Base-by-base conservation (phyloP, 192 early-diverging fungal species). In the Podila clonocystis region DNA sequence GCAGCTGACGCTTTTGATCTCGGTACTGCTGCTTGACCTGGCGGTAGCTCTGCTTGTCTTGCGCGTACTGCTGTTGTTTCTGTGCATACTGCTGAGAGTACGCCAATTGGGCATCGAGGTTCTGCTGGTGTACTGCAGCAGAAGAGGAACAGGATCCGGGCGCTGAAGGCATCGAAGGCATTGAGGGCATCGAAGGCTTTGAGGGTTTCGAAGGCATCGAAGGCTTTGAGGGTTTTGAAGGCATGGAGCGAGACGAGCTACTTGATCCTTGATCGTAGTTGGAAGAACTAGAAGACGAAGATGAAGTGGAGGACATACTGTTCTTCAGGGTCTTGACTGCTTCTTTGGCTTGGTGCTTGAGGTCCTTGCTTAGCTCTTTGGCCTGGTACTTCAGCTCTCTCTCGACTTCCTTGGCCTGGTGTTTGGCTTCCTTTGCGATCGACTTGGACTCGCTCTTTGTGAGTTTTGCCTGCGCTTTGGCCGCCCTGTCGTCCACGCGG, bases 1-100 rank as follows among this genome's bases (percentile, higher is more conserved):
- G 61, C 24, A 34, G 5, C 9, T 38, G 34, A n/a, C 50, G 30
- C 49, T 57, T 63, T 63, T 71, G 62, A 5, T 71, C 69, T 15
- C 50, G 50, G 34, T 55, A 63, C 0, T n/a, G 11, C 17, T 50
- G 45, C 7, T 26, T 62, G 13, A 22, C n/a, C 36, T 63, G 22
- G 62, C 34, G 62, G 9, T 63, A 33, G 5, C n/a, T 13, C 26
- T 45, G 24, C 20, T 63, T 28, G 15, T 45, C 17, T 24, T 9
- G 34, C 20, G 20, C 11, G 15, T 38, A 26, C 33, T 62, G n/a
- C 9, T 62, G 68, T 11, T 31, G 41, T 3, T 31, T 34, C 7
- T 19, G 13, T 2, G 60, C 41, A 4, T 38, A 33, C 2, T 68
- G 67, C 38, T 68, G 58, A 22, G 64, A 31, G 29, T 65, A 30